Percentiles rank a stretch among this genome's conserved stretches.
phyloP scores from a whole-genome alignment of 23 red algal genomes.

The Gracilaria gracilis region DNA sequence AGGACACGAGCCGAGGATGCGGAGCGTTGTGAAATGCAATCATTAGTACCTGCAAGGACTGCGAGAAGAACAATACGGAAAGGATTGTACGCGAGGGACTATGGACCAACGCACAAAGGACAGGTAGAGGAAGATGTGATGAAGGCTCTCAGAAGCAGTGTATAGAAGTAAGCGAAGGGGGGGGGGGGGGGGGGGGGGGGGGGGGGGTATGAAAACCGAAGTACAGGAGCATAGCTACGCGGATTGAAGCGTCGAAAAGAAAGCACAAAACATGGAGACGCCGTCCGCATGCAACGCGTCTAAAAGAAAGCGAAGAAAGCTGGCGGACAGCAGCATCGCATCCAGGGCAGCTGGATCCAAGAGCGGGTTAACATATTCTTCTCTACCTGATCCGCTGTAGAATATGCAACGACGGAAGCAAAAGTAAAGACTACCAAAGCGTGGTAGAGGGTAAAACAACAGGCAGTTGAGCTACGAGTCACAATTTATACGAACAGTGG shows the following conservation, averaged over 20 bases:
- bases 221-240: too few relatives aligned
- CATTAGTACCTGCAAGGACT: conserved; percentile 27
- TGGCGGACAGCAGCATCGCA: not conserved
- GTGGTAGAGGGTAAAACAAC: not conserved
- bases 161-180: not conserved
- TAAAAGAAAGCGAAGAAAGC: conserved; percentile 21
- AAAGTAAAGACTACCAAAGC: not conserved
- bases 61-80: not conserved
- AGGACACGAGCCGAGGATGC: conserved; percentile 9
- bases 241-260: not conserved
- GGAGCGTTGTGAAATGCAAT: conserved; percentile 10
- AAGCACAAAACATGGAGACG: not conserved
- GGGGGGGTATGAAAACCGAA: not conserved
- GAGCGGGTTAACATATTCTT: conserved; percentile 28
- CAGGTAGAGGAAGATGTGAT: conserved; percentile 8
- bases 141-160: not conserved
- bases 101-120: not conserved
- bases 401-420: not conserved
- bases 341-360: not conserved
- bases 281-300: too few relatives aligned
- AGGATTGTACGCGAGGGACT: conserved; percentile 3
- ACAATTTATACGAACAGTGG: not conserved
- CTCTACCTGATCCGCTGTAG: conserved; percentile 55
- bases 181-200: not conserved
- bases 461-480: not conserved